A percentile compares a stretch with the other conserved stretches of the same genome.
Conservation (phyloP, 805 yeast genomes). For the Monosporozyma unispora region DNA sequence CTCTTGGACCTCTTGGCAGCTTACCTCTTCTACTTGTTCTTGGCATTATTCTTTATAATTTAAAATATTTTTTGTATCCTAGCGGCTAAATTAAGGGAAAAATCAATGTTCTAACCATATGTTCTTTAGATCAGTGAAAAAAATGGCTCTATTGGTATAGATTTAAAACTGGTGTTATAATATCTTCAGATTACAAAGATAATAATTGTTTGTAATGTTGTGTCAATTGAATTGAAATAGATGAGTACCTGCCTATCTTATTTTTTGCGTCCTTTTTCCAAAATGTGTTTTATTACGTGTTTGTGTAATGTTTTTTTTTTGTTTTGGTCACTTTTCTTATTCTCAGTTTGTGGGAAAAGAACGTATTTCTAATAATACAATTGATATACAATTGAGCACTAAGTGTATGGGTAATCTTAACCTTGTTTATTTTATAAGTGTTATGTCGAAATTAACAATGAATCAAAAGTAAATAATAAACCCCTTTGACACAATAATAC, state of each 20-base stretch:
- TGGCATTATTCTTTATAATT: constrained; percentile 8
- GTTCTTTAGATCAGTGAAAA: neutral
- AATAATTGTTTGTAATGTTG: neutral
- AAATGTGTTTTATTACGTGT: too few species aligned
- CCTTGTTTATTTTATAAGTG: neutral
- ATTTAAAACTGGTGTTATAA: too few species aligned
- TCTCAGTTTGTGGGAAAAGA: too few species aligned
- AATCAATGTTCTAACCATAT: neutral
- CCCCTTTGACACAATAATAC: neutral
- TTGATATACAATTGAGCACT: neutral
- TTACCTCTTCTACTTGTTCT: constrained; percentile 21
- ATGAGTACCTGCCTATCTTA: neutral
- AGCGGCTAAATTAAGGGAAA: neutral
- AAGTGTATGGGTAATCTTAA: neutral
- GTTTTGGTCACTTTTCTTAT: neutral
- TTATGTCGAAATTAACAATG: neutral
- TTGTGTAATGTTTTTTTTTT: neutral
- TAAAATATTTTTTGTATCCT: neutral
- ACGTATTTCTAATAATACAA: neutral
- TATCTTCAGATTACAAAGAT: neutral
- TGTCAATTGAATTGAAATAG: neutral
- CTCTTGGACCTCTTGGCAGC: neutral
- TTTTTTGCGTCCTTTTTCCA: neutral
- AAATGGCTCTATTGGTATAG: too few species aligned
- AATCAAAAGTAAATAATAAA: neutral